Percentiles rank a stretch among this genome's conserved stretches.
phyloP scores from a whole-genome alignment of 1,284 basidiomycete genomes.

The Hortiboletus rubellus region DNA sequence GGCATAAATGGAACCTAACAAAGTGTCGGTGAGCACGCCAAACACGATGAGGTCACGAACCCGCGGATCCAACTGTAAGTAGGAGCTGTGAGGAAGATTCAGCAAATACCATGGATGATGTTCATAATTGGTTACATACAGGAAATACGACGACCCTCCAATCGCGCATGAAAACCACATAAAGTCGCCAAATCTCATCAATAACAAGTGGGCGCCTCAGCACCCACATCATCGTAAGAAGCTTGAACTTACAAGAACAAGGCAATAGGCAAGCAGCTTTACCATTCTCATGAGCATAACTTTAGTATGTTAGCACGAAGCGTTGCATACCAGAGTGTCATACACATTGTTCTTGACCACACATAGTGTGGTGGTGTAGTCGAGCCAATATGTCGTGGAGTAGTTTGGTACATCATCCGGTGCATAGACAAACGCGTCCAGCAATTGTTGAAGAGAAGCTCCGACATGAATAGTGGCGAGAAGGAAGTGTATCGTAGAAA shows the following conservation, averaged over 20 bases:
- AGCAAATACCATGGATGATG: not conserved
- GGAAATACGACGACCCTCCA: conserved; percentile 1
- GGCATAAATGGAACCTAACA: not conserved
- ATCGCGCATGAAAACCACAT: not conserved
- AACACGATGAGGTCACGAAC: not conserved
- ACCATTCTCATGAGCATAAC: not conserved
- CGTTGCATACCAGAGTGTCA: not conserved
- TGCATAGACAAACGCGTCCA: not conserved
- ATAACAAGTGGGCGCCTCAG: not conserved
- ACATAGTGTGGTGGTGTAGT: not conserved
- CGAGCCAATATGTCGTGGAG: not conserved
- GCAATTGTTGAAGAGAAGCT: not conserved
- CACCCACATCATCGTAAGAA: too few relatives aligned
- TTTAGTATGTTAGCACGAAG: not conserved
- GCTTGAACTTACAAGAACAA: not conserved
- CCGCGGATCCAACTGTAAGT: not conserved
- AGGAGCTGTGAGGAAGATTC: not conserved
- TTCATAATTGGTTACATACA: not conserved
- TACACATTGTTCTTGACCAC: not conserved
- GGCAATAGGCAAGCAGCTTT: not conserved
- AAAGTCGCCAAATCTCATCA: not conserved
- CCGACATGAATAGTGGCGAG: not conserved
- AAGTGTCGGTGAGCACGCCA: not conserved
- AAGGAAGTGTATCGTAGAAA: not conserved
- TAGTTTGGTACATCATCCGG: not conserved